Base-by-base conservation (phyloP, 306 rosid species). In the Lablab purpureus region DNA sequence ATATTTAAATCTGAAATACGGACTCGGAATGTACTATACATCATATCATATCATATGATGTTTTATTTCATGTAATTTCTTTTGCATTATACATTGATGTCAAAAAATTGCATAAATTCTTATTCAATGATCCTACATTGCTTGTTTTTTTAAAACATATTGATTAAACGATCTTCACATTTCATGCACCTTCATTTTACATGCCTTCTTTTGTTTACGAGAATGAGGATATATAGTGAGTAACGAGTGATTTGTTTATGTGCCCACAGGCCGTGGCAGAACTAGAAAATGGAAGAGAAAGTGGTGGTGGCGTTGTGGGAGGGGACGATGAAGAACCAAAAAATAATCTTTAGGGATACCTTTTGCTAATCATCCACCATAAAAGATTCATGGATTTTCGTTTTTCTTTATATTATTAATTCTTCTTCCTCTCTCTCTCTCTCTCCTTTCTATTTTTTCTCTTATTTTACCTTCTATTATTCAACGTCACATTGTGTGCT, bases 231-330 rank as follows among this genome's bases (percentile, higher is more conserved):
- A 66, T 40, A 11, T 43, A 46, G 22, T 30, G 14, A 36, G 49
- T 70, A 73, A 64, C 10, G 41, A 17, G 22, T 32, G 45, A 36
- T 55, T 67, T 65, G 1, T 17, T 3, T 21, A 6, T 80, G 79
- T 77, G 55, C 67, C 58, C 60, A 51, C 91, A 91, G 93, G 96
- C 80, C 81, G 88, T 87, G 74, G 90, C 90, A 32, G 87, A 85
- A 40, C 6, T 85, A 55, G 81, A 82, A 59, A 73, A 41, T 41
- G 87, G 64, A 84, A 59, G 40, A 11, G 73, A 75, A 54, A 55
- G 13, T 15, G 71, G 5, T 56, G 21, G 47, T 49, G 21, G 23
- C 27, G 19, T n/a, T 30, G 15, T 4, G 25, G 77, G 45, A 49
- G 84, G 4, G 2, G 70, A 64, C 62, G 76, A 75, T 72, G 63